Percentiles rank a stretch among this genome's conserved stretches.
These are phyloP conservation scores for Phialemoniopsis sp. DNA, from an alignment of 2,329 filamentous ascomycete species.

Conservation along the genomic window DNA sequence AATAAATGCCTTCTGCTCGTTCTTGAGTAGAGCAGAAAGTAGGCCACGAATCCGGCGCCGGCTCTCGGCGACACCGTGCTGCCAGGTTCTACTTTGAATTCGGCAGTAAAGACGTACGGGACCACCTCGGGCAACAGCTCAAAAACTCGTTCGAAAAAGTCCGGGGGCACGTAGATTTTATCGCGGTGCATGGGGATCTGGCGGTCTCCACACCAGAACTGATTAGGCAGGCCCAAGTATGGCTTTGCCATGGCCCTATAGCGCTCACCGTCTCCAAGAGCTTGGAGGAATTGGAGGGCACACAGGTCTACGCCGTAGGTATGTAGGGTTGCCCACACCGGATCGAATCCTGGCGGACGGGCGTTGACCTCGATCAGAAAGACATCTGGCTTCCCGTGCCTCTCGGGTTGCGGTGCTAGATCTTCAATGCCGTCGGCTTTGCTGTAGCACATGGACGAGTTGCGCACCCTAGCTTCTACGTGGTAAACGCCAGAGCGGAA, in stretches of 20 bases:
- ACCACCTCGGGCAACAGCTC: too few species aligned
- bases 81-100: too few species aligned
- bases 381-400: background rate
- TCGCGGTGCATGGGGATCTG: too few species aligned
- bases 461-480: constrained; percentile 19
- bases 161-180: too few species aligned
- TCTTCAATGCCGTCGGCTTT: constrained; percentile 12
- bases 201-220: too few species aligned
- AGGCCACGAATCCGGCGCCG: too few species aligned
- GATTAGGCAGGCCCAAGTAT: constrained; percentile 6
- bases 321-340: constrained; percentile 13
- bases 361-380: constrained; percentile 24
- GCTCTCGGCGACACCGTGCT: too few species aligned
- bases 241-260: constrained; percentile 13
- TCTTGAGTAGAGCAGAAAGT: too few species aligned
- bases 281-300: constrained; percentile 15
- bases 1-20: too few species aligned
- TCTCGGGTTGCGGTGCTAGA: constrained; percentile 1
- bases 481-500: constrained; percentile 21
- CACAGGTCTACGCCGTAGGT: constrained; percentile 24
- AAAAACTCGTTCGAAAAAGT: too few species aligned
- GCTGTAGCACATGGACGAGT: constrained; percentile 16
- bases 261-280: constrained; percentile 11
- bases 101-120: too few species aligned
- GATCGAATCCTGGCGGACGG: constrained; percentile 18